Evolutionary conservation across 1,139 yeast genomes (phyloP), one percentile per base, ranked within the genome.

Genomic region (Saccharomyces hybrid): DNA sequence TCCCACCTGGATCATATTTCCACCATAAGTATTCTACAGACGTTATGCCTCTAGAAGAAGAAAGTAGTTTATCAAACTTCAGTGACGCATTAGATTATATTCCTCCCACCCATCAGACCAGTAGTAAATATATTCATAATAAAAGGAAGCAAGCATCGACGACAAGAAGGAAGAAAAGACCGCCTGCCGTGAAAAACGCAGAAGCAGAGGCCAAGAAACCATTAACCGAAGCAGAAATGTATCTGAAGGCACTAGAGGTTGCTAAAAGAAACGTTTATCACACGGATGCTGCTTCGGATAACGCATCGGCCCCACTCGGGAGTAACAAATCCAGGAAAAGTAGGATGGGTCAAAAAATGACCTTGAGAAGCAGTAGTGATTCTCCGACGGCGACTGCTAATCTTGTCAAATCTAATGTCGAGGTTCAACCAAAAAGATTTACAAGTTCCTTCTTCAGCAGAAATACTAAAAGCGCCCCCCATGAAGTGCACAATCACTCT

Each of bases 221-320:
- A 16, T 23, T 65, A 19, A 63, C 65, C 2, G 66, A 67, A 32
- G 64, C 64, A 38, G 72, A 69, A 53, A 68, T 69, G 70, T 70
- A 69, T 53, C 61, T 63, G 2, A 61, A 61, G 34, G 73, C 73
- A 1, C 53, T 65, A 42, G 67, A 65, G 52, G 62, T 66, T 14
- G 73, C 73, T 1, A 60, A 59, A 44, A 62, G 58, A 41, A 70
- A 67, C 51, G 73, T 69, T 8, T 68, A 64, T 52, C 64, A 62
- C 23, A 54, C 52, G n/a, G 49, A 41, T 25, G 46, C 32, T 34
- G 28, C 34, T 5, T 34, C 27, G 13, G 47, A 29, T 14, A 31
- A 23, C n/a, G 8, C 19, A 2, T 6, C 27, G 7, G 26, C 44
- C 14, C n/a, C 25, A 6, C 13, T 26, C 8, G 46, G 44, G 9